These are phyloP conservation scores for Glycyrrhiza uralensis DNA, from an alignment of 306 rosid species.

Conservation along the genomic window DNA sequence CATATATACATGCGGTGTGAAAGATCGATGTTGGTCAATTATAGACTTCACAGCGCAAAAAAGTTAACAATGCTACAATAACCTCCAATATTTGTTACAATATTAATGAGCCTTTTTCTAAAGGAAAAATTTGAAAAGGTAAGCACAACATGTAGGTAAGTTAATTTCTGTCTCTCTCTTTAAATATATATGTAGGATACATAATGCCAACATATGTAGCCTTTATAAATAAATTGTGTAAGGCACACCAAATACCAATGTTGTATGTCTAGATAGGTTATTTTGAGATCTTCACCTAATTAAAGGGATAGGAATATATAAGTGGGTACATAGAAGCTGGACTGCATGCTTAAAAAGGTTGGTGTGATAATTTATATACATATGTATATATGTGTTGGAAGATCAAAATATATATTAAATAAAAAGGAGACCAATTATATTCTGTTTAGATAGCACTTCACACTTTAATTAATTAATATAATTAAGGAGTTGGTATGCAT, in stretches of 20 bases:
- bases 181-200: not conserved
- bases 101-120: not conserved
- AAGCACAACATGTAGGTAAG: constrained; percentile 10
- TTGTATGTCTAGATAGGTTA: not conserved
- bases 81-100: not conserved
- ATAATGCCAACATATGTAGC: not conserved
- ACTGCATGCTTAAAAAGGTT: constrained; percentile 34
- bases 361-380: not conserved
- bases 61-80: constrained; percentile 1
- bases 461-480: no score
- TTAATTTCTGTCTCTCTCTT: not conserved
- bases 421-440: constrained; percentile 15
- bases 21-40: not conserved
- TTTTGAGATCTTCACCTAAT: constrained; percentile 10
- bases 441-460: constrained; percentile 20
- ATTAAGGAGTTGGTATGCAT: not conserved
- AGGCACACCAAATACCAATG: not conserved
- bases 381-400: not conserved
- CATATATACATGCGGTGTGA: not conserved
- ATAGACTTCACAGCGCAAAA: not conserved
- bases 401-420: not conserved
- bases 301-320: not conserved
- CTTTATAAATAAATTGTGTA: not conserved
- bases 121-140: no score
- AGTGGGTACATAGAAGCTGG: constrained; percentile 26